Base-by-base conservation (phyloP, 495 filamentous ascomycete species). In the Neurospora africana region DNA sequence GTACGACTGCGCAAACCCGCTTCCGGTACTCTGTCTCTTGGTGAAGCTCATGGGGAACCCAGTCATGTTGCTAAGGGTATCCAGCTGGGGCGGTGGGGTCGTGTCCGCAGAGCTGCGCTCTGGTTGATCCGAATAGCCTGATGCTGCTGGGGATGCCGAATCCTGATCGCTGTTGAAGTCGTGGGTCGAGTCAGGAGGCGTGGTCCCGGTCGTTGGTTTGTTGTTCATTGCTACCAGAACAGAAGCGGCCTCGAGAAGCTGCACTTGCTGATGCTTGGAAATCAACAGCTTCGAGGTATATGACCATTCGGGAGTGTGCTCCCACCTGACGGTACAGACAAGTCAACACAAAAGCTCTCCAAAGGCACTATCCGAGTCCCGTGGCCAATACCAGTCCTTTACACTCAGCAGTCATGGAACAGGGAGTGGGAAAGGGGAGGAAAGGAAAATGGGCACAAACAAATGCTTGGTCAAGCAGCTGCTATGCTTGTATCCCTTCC, bases 401-500 rank as follows among this genome's bases (percentile, higher is more conserved):
- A 65, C 68, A 72, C 69, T 78, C 77, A 75, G 71, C 72, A 72
- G 74, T 75, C 79, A 73, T 75, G 75, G 72, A 79, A 76, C 77
- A 72, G 61, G 76, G 71, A 74, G 71, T 74, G 82, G 80, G 80
- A 82, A 83, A 82, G 80, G 80, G 81, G 76, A 79, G 80, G 79
- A 75, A 76, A 78, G 77, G 83, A 84, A 82, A 85, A 82, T 83
- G 88, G 86, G 87, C 89, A 98, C 95, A 90, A 91, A 99, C 95
- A 98, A 93, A 91, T 99, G 95, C 89, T 99, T 99, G 81, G 93
- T 95, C 86, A 99, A 90, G 91, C 95, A 99, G 87, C 96, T 98
- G 90, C 95, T 95, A 89, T 99, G 95, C 91, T 99, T 99, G 90
- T 99, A 99, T 84, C 93, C 94, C 87, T 99, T 99, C 82, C 95